A percentile compares a stretch with the other conserved stretches of the same genome.
phyloP scores from a whole-genome alignment of 208 protist species.

The Vickermania ingenoplastis region DNA sequence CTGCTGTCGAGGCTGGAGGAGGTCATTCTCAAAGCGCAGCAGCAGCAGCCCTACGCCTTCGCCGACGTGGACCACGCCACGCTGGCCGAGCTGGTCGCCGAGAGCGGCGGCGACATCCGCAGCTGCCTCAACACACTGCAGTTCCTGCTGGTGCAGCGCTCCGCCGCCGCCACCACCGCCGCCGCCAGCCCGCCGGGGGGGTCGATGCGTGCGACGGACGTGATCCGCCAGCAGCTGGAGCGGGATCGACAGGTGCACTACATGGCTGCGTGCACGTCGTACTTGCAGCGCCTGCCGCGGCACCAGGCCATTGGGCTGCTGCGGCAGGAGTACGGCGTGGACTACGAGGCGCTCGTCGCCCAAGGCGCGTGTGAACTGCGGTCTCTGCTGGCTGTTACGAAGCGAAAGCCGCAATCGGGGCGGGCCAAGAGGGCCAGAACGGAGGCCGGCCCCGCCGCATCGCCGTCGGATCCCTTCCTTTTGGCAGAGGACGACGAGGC shows the following conservation, averaged over 20 bases:
- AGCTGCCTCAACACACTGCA: constrained; percentile 84
- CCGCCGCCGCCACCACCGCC: not conserved
- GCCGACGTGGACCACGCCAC: constrained; percentile 21
- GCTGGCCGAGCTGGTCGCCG: constrained; percentile 48
- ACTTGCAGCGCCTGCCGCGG: constrained; percentile 44
- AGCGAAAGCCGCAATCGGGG: not conserved
- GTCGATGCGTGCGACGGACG: constrained; percentile 12
- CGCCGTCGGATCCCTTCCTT: no score
- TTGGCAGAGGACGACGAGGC: not conserved
- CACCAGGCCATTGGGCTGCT: constrained; percentile 49
- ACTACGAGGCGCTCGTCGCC: constrained; percentile 43
- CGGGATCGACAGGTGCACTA: constrained; percentile 39
- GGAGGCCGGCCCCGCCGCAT: not conserved
- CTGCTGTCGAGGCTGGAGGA: constrained; percentile 42
- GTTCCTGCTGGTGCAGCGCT: constrained; percentile 22
- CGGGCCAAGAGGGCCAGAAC: not conserved
- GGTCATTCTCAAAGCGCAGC: not conserved
- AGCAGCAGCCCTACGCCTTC: constrained; percentile 32
- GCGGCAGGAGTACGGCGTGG: constrained; percentile 43
- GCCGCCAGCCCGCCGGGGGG: not conserved
- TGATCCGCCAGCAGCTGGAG: constrained; percentile 48
- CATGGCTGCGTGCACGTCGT: constrained; percentile 30
- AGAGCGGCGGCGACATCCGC: constrained; percentile 67
- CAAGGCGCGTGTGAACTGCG: not conserved
- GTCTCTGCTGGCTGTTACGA: not conserved